These are phyloP conservation scores for Yueomyces sp. DNA, from an alignment of 805 yeast species.

Conservation along the genomic window DNA sequence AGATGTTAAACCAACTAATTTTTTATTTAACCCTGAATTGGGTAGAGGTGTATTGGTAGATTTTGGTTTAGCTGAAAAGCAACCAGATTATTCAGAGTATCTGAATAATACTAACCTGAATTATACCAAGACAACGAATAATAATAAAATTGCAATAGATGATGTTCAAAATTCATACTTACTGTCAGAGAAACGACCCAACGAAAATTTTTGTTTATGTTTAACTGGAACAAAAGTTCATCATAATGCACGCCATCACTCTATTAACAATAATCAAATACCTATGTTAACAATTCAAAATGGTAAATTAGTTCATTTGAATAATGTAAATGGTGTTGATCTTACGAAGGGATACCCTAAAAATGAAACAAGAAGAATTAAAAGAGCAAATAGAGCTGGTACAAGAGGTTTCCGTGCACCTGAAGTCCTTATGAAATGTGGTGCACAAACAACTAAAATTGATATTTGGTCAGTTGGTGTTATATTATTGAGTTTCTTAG, in stretches of 20 bases:
- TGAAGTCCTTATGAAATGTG: slow-evolving; percentile 78
- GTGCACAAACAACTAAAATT: slow-evolving; percentile 65
- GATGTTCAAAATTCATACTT: slow-evolving; percentile 3
- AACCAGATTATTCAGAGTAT: slow-evolving; percentile 11
- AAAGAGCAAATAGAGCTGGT: slow-evolving; percentile 95
- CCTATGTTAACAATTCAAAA: slow-evolving; percentile 21
- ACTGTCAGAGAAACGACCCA: slow-evolving; percentile 14
- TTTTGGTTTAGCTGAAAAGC: slow-evolving; percentile 80
- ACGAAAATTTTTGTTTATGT: slow-evolving; percentile 44
- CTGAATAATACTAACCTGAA: background rate
- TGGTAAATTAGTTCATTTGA: slow-evolving; percentile 20
- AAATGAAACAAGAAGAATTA: slow-evolving; percentile 74
- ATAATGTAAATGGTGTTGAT: slow-evolving; percentile 25
- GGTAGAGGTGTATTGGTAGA: slow-evolving; percentile 80
- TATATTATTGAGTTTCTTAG: slow-evolving; percentile 61
- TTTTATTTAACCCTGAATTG: slow-evolving; percentile 49
- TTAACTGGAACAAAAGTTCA: slow-evolving; percentile 22
- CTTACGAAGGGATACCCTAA: slow-evolving; percentile 61
- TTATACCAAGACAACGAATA: slow-evolving; percentile 1
- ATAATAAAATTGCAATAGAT: background rate
- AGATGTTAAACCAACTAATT: slow-evolving; percentile 79
- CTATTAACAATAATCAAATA: slow-evolving; percentile 5
- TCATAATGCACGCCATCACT: background rate
- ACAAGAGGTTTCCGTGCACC: slow-evolving; percentile 94
- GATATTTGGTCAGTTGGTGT: slow-evolving; percentile 94